Percentiles rank a stretch among this genome's conserved stretches.
phyloP scores from a whole-genome alignment of 345 rosid species.

The Brassica carinata region DNA sequence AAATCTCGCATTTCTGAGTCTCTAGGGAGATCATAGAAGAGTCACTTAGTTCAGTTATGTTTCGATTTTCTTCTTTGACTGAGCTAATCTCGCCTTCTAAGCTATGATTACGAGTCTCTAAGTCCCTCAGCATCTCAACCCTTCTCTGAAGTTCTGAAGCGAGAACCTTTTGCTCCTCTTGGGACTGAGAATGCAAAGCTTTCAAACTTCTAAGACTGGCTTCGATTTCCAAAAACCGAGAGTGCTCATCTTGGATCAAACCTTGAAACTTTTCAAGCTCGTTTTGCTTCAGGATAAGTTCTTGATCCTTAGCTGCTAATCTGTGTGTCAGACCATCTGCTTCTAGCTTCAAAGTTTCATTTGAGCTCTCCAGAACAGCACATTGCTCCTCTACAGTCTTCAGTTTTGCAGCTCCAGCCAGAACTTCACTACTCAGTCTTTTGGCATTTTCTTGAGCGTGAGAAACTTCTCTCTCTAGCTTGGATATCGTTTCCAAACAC shows the following conservation, averaged over 20 bases:
- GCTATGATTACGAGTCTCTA: slow-evolving; percentile 52
- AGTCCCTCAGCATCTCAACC: slow-evolving; percentile 56
- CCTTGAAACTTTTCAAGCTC: slow-evolving; percentile 60
- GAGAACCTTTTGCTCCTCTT: slow-evolving; percentile 66
- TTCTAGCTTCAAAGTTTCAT: slow-evolving; percentile 67
- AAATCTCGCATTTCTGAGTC: slow-evolving; percentile 54
- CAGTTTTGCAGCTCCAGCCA: slow-evolving; percentile 54
- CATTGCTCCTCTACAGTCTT: slow-evolving; percentile 62
- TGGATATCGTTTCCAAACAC: slow-evolving; percentile 68
- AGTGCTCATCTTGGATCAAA: slow-evolving; percentile 61
- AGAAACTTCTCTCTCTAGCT: slow-evolving; percentile 63
- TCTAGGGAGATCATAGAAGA: slow-evolving; percentile 52
- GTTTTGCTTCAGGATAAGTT: slow-evolving; percentile 68
- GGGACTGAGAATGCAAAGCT: slow-evolving; percentile 54
- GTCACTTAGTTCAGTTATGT: slow-evolving; percentile 51
- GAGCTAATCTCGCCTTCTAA: slow-evolving; percentile 60
- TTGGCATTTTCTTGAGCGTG: slow-evolving; percentile 55
- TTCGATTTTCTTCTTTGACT: slow-evolving; percentile 53
- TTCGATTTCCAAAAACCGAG: slow-evolving; percentile 65
- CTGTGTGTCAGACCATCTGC: slow-evolving; percentile 59
- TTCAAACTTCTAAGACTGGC: slow-evolving; percentile 55
- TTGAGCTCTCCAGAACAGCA: slow-evolving; percentile 60
- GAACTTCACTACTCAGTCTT: slow-evolving; percentile 61
- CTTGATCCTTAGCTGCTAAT: slow-evolving; percentile 66
- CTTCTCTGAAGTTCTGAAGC: slow-evolving; percentile 64